Conservation (phyloP, 768 basidiomycete genomes). For the Leucocoprinus sp. region DNA sequence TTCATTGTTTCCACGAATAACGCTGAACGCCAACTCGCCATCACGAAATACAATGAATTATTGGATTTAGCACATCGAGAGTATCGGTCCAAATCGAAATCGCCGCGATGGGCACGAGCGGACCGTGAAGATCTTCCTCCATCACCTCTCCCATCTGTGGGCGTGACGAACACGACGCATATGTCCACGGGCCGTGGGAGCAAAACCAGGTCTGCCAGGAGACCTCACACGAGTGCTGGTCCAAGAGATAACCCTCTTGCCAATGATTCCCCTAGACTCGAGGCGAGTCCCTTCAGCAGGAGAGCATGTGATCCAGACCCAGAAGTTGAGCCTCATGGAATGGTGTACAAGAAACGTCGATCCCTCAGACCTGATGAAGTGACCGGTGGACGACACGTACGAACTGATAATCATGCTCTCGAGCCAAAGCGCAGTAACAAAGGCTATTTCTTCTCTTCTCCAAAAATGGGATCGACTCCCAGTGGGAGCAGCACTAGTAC, state of each 20-base stretch:
- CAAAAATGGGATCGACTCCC: slow-evolving; percentile 15
- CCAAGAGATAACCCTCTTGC: slow-evolving; percentile 46
- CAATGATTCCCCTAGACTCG: slow-evolving; percentile 8
- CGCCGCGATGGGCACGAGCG: slow-evolving; percentile 38
- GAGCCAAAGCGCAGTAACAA: slow-evolving; percentile 11
- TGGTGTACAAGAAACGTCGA: slow-evolving; percentile 11
- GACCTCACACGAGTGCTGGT: slow-evolving; percentile 73
- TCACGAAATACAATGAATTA: slow-evolving; percentile 48
- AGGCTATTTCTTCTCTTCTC: slow-evolving; percentile 15
- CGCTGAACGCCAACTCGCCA: slow-evolving; percentile 55
- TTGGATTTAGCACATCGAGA: slow-evolving; percentile 18
- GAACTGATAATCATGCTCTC: slow-evolving; percentile 10
- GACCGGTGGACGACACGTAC: background rate
- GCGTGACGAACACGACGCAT: background rate
- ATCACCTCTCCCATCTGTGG: slow-evolving; percentile 25
- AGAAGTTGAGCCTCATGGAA: slow-evolving; percentile 6
- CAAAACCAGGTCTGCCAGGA: slow-evolving; percentile 22
- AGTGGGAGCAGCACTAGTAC: slow-evolving; percentile 31
- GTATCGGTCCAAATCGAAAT: slow-evolving; percentile 47
- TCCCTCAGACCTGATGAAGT: slow-evolving; percentile 9
- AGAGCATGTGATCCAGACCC: slow-evolving; percentile 3
- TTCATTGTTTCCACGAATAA: slow-evolving; percentile 63
- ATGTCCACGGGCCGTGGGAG: background rate
- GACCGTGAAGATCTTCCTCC: slow-evolving; percentile 26
- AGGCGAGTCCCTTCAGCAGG: slow-evolving; percentile 6